phyloP scores from a whole-genome alignment of 1,139 yeast species.

The Suhomyces anneliseae region DNA sequence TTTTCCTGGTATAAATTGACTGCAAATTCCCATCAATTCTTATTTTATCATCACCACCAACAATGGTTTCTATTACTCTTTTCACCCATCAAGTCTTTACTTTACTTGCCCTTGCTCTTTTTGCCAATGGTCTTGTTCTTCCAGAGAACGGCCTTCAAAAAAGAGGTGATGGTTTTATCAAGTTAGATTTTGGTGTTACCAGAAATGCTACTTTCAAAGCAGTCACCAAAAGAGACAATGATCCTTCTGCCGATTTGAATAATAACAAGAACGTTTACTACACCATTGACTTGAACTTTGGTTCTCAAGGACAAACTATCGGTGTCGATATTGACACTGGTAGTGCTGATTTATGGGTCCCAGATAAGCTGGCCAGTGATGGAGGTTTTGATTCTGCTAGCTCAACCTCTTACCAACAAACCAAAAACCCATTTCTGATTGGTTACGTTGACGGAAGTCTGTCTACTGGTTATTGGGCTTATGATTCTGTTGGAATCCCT shows the following conservation, averaged over 20 bases:
- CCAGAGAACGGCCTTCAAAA: conserved; percentile 7
- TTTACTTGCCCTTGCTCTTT: conserved; percentile 7
- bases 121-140: conserved; percentile 9
- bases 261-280: conserved; percentile 6
- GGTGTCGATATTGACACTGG: conserved; percentile 21
- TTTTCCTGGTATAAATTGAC: conserved; percentile 1
- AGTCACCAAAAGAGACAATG: conserved; percentile 1
- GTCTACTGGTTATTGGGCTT: conserved; percentile 19
- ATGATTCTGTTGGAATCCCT: conserved; percentile 17
- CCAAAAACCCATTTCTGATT: conserved; percentile 12
- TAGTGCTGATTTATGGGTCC: conserved; percentile 23
- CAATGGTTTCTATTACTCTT: conserved; percentile 9
- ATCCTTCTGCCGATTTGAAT: conserved; percentile 1
- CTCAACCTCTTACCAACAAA: conserved; percentile 5
- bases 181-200: conserved; percentile 14
- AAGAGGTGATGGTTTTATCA: conserved; percentile 11
- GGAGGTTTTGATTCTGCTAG: conserved; percentile 5
- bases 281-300: conserved; percentile 10
- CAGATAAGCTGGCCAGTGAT: neutral
- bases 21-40: neutral
- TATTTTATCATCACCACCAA: neutral
- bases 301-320: conserved; percentile 10
- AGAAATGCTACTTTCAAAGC: neutral
- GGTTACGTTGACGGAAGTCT: conserved; percentile 18
- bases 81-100: conserved; percentile 9